Conservation (phyloP, 192 early-diverging fungal species). For the Tieghemiomyces parasiticus region DNA sequence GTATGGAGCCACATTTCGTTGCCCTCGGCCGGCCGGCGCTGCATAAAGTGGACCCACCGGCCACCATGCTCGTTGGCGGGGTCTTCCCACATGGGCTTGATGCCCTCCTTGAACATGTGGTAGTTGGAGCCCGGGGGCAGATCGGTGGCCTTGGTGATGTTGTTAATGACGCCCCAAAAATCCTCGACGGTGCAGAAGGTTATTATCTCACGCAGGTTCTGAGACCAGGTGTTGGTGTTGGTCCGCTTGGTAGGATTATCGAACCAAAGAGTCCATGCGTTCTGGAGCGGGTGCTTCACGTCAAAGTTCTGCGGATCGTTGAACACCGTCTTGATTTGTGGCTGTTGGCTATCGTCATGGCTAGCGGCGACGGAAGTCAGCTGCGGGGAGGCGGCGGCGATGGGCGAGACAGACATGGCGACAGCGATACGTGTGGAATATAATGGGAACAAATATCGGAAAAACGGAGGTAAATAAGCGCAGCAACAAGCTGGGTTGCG, state of each 20-base stretch:
- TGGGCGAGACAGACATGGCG: too few species aligned
- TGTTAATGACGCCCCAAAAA: constrained; percentile 94
- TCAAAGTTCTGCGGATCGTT: constrained; percentile 53
- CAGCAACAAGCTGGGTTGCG: too few species aligned
- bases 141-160: constrained; percentile 57
- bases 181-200: constrained; percentile 91
- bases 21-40: constrained; percentile 53
- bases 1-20: constrained; percentile 78
- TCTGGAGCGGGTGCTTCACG: constrained; percentile 77
- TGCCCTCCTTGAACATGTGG: constrained; percentile 84
- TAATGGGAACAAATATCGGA: too few species aligned
- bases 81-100: constrained; percentile 94
- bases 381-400: too few species aligned
- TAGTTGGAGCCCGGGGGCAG: constrained; percentile 74
- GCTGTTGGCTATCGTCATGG: too few species aligned
- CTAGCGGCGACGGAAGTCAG: too few species aligned
- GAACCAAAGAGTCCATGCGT: constrained; percentile 90
- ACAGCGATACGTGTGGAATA: too few species aligned
- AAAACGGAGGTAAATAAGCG: too few species aligned
- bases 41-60: constrained; percentile 71
- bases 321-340: constrained; percentile 32
- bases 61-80: constrained; percentile 77
- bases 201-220: constrained; percentile 76
- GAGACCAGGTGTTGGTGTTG: constrained; percentile 62
- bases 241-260: constrained; percentile 73